Evolutionary conservation across 139 green algal species (phyloP).

Genomic region (Coelastrella sp.): DNA sequence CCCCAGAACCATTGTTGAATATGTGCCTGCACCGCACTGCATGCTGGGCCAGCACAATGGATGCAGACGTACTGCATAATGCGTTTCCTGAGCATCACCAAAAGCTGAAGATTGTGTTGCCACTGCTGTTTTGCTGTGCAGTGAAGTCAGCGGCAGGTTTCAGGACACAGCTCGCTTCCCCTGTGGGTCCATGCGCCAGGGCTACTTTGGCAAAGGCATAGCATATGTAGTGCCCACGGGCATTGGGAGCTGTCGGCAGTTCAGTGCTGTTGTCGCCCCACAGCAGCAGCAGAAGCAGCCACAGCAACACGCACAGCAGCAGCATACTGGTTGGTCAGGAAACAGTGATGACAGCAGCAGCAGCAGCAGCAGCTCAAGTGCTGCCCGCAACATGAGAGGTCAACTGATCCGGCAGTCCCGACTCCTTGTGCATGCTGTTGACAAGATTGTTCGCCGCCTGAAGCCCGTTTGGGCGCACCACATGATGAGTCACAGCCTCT

Average conservation of each 20-base stretch:
- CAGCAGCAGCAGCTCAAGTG: background rate
- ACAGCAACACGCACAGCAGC: background rate
- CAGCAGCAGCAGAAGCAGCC: background rate
- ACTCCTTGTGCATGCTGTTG: no score
- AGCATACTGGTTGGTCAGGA: background rate
- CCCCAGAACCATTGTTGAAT: no score
- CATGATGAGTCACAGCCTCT: background rate
- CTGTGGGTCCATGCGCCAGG: background rate
- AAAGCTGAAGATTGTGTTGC: background rate
- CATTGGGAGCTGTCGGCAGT: constrained; percentile 12
- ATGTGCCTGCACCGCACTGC: no score
- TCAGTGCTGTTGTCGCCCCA: background rate
- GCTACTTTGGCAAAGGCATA: background rate
- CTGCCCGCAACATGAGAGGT: no score
- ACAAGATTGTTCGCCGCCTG: background rate
- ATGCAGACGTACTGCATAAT: no score
- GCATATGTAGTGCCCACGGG: constrained; percentile 28
- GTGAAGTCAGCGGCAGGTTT: background rate
- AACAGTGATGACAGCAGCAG: background rate
- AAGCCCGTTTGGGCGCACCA: background rate
- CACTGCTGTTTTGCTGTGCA: background rate
- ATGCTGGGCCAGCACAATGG: no score
- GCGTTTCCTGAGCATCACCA: background rate
- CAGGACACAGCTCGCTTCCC: constrained; percentile 14
- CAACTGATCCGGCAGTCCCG: no score